A percentile compares a stretch with the other conserved stretches of the same genome.
phyloP scores from a whole-genome alignment of 495 filamentous ascomycete species.

The Parachaetomium inaequale region DNA sequence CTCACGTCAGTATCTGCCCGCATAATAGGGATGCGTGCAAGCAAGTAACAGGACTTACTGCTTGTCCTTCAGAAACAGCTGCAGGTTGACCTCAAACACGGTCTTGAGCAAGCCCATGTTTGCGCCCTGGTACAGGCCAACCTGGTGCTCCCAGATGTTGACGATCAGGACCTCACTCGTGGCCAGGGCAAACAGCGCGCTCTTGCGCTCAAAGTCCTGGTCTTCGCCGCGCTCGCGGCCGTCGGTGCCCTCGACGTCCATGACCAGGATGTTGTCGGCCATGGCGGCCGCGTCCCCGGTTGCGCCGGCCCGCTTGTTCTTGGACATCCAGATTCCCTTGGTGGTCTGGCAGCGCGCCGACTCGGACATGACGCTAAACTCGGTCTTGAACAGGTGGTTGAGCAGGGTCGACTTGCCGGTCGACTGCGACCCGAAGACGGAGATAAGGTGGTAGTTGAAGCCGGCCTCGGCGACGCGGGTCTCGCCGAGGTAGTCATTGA shows the following conservation, averaged over 20 bases:
- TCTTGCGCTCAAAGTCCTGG: constrained; percentile 98
- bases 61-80: constrained; percentile 90
- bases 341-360: constrained; percentile 87
- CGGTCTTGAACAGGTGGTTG: constrained; percentile 91
- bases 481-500: constrained; percentile 74
- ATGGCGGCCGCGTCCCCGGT: constrained; percentile 50
- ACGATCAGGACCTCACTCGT: constrained; percentile 98
- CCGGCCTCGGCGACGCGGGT: constrained; percentile 79
- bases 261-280: constrained; percentile 97
- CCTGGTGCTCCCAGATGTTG: constrained; percentile 99
- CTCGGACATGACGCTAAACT: constrained; percentile 97
- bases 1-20: constrained; percentile 5
- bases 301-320: constrained; percentile 66
- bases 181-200: constrained; percentile 90
- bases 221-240: constrained; percentile 95
- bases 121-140: constrained; percentile 94
- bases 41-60: constrained; percentile 55
- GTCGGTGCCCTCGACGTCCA: constrained; percentile 99
- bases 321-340: constrained; percentile 99
- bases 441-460: constrained; percentile 98
- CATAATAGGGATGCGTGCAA: no score
- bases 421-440: constrained; percentile 97
- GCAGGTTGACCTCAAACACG: constrained; percentile 96
- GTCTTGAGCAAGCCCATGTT: constrained; percentile 99
- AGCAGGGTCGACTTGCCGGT: constrained; percentile 97